A percentile compares a stretch with the other conserved stretches of the same genome.
Evolutionary conservation across 345 rosid genomes (phyloP).

Genomic region (Populus nigra): DNA sequence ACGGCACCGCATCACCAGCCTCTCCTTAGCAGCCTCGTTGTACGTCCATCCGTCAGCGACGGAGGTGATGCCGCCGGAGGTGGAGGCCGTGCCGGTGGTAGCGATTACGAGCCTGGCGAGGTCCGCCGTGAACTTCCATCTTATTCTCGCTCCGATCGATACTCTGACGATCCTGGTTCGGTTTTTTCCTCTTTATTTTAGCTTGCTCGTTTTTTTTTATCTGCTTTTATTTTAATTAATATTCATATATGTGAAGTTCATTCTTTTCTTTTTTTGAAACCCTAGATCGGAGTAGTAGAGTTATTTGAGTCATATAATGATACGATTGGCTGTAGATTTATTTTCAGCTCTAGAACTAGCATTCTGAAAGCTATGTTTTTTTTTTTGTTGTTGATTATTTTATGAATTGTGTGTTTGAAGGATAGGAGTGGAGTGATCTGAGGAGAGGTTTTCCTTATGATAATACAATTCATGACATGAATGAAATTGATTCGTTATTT

Average conservation of each 20-base stretch:
- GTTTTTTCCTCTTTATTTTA: conserved; percentile 6
- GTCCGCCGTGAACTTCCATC: conserved; percentile 58
- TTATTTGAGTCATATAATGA: neutral
- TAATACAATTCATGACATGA: neutral
- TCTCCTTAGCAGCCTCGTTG: conserved; percentile 78
- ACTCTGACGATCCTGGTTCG: conserved; percentile 63
- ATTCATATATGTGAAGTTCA: neutral
- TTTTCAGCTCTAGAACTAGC: neutral
- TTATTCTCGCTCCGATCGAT: conserved; percentile 57
- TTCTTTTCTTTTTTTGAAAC: neutral
- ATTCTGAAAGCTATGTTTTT: neutral
- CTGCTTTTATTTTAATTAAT: neutral
- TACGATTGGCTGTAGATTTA: neutral
- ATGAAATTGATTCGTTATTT: neutral
- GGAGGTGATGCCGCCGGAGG: conserved; percentile 38
- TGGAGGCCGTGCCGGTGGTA: conserved; percentile 35
- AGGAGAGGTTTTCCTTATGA: neutral
- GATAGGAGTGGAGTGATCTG: neutral
- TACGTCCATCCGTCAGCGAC: conserved; percentile 61
- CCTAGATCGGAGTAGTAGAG: neutral
- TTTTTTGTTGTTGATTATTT: neutral
- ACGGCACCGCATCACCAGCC: conserved; percentile 62
- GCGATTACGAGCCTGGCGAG: conserved; percentile 69
- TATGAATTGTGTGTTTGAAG: neutral
- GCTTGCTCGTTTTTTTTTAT: neutral